Conservation (phyloP, 1,284 basidiomycete genomes). For the Malassezia equina region DNA sequence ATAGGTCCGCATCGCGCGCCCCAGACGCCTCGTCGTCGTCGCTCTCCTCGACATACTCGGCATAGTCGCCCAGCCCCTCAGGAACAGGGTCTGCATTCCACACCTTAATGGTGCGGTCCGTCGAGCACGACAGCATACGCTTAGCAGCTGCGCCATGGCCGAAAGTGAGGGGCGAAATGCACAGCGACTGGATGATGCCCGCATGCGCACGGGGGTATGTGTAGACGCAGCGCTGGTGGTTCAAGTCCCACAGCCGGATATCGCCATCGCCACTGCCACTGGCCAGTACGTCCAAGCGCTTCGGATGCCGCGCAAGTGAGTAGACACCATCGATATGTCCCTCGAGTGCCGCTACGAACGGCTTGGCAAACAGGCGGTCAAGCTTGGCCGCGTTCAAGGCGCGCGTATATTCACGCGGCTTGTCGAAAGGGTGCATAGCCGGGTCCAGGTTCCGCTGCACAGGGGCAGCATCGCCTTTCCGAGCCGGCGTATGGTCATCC, state of each 20-base stretch:
- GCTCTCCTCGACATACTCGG: conserved; percentile 24
- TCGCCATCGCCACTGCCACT: conserved; percentile 93
- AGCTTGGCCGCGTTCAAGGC: conserved; percentile 93
- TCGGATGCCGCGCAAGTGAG: conserved; percentile 67
- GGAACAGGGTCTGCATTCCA: conserved; percentile 57
- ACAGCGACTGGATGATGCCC: conserved; percentile 69
- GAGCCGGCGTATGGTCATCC: conserved; percentile 58
- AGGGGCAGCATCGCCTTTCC: conserved; percentile 67
- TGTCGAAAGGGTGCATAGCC: conserved; percentile 82
- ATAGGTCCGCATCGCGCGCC: conserved; percentile 26
- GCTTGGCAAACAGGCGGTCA: conserved; percentile 92
- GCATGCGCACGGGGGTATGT: conserved; percentile 73
- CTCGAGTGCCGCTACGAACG: conserved; percentile 79
- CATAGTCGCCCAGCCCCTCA: conserved; percentile 46
- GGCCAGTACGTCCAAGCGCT: conserved; percentile 68
- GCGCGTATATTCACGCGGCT: conserved; percentile 81
- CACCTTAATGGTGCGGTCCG: conserved; percentile 80
- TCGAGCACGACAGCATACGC: conserved; percentile 75
- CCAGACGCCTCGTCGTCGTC: conserved; percentile 35
- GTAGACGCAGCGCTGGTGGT: conserved; percentile 59
- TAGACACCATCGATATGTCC: conserved; percentile 96
- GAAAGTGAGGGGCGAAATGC: conserved; percentile 59
- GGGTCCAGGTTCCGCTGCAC: conserved; percentile 85
- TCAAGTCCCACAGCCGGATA: conserved; percentile 77
- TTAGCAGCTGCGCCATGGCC: conserved; percentile 44